Evolutionary conservation across 176 grass and related monocot genomes (phyloP).

Genomic region (Lolium multiflorum): DNA sequence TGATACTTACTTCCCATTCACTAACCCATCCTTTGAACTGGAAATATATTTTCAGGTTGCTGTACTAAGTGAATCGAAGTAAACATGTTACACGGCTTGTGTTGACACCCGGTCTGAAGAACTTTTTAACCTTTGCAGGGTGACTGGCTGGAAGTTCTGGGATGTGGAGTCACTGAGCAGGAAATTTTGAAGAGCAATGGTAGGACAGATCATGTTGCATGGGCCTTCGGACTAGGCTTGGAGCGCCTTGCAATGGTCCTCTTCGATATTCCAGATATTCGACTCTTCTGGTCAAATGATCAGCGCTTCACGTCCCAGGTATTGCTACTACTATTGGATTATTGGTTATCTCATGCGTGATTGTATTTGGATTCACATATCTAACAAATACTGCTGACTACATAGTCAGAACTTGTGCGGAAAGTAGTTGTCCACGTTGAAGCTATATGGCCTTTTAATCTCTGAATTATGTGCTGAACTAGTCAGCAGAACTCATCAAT

Average conservation of each 20-base stretch:
- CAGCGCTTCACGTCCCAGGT: slow-evolving; percentile 94
- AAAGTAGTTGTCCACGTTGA: slow-evolving; percentile 1
- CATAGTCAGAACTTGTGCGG: not conserved
- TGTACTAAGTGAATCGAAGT: slow-evolving; percentile 27
- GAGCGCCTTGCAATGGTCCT: slow-evolving; percentile 91
- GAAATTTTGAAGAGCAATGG: slow-evolving; percentile 84
- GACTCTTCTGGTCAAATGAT: slow-evolving; percentile 93
- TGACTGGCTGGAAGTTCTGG: slow-evolving; percentile 97
- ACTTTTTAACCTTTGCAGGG: slow-evolving; percentile 51
- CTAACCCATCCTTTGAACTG: slow-evolving; percentile 94
- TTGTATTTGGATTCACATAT: not conserved
- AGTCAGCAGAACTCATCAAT: not conserved
- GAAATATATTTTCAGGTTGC: slow-evolving; percentile 98
- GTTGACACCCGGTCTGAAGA: slow-evolving; percentile 29
- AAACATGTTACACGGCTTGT: slow-evolving; percentile 29
- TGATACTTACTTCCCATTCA: slow-evolving; percentile 98
- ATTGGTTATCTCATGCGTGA: slow-evolving; percentile 17
- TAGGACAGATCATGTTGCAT: slow-evolving; percentile 79
- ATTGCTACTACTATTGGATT: slow-evolving; percentile 11
- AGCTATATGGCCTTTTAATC: not conserved
- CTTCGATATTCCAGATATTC: slow-evolving; percentile 86
- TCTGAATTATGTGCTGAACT: not conserved
- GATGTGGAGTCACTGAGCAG: slow-evolving; percentile 95
- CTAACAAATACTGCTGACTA: not conserved
- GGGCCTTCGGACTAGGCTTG: slow-evolving; percentile 94